Base-by-base conservation (phyloP, 2,329 filamentous ascomycete genomes). In the Talaromyces marneffei region DNA sequence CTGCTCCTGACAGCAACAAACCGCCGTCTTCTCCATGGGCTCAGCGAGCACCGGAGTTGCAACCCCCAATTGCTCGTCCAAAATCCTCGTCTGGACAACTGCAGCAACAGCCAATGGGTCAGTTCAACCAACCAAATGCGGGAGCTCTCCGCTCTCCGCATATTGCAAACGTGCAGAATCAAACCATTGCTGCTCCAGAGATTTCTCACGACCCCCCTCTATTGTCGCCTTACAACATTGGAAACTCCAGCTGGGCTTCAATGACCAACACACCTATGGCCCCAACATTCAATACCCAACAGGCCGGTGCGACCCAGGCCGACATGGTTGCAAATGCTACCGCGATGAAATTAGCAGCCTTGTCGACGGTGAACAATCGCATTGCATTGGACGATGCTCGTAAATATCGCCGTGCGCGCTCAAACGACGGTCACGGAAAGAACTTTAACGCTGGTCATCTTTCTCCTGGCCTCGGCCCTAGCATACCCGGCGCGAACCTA, bases 321-420 rank as follows among this genome's bases (percentile, higher is more conserved):
- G 94, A 99, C 71, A 97, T 97, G 93, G 89, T 99, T 62, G 94
- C 94, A 62, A 99, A 97, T 72, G 94, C 94, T 27, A 97, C 94
- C 16, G 94, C 94, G 23, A 99, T 99, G 94, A 99, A 99, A 76
- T 84, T 99, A 57, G 94, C 94, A 50, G 94, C 94, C 18, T 82
- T 99, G 50, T 97, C 93, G 4, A 99, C 94, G 2, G 94, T 99
- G 55, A 99, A 97, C 80, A 99, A 97, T 75, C 90, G 94, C 44
- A 96, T 99, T 70, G 92, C 94, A 57, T 82, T 99, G 62, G 94
- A 99, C 70, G 94, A 99, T 74, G 93, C 95, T 64, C 91, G 92
- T 71, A 97, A 97, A 78, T 97, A 94, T 77, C 91, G 94, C 65
- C 90, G 93, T 63, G 87, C 92, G 66, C 87, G 92, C 63, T 97